Base-by-base conservation (phyloP, 1,284 basidiomycete genomes). In the Anthracocystis panici-leucophaei region DNA sequence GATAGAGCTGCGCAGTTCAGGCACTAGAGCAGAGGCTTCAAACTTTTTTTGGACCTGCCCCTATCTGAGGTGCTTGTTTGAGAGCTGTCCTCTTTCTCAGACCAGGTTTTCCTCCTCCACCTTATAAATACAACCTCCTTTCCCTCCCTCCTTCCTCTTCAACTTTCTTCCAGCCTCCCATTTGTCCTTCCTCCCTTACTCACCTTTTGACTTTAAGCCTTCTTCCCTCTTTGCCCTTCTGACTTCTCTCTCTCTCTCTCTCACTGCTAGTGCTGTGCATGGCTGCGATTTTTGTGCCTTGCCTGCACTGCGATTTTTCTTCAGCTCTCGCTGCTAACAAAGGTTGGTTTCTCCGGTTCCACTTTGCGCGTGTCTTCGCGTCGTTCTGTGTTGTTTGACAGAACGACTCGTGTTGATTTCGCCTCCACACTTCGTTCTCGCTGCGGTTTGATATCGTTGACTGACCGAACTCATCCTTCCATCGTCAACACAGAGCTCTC, bases 291-390 rank as follows among this genome's bases (percentile, higher is more conserved):
- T 58, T 27, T 29, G 23, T 54, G 25, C 52, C 25, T n/a, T 16
- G 10, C 20, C 27, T 42, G 18, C 14, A n/a, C 10, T 42, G 38
- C 38, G 18, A 40, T 18, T 12, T 42, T 31, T 29, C 14, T 20
- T 7, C 21, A 16, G 29, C 18, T 49, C 20, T 27, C 4, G 27
- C 29, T 25, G 25, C 40, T 42, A 20, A 31, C 23, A 27, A 16
- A 38, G 14, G 35, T 10, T 38, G 27, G 18, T 25, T 20, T 20
- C 40, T 23, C 18, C 9, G 35, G 5, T 14, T 40, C 40, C 4
- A 44, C 20, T 51, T 59, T 52, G 31, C 58, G 52, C 57, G 48
- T 52, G 45, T 56, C 40, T 29, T 58, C 44, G 42, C 45, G 51
- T 45, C 16, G 35, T 41, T 41, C 38, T 20, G 10, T 38, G 23